Conservation (phyloP, 2,329 filamentous ascomycete species). For the Phialophora chinensis region DNA sequence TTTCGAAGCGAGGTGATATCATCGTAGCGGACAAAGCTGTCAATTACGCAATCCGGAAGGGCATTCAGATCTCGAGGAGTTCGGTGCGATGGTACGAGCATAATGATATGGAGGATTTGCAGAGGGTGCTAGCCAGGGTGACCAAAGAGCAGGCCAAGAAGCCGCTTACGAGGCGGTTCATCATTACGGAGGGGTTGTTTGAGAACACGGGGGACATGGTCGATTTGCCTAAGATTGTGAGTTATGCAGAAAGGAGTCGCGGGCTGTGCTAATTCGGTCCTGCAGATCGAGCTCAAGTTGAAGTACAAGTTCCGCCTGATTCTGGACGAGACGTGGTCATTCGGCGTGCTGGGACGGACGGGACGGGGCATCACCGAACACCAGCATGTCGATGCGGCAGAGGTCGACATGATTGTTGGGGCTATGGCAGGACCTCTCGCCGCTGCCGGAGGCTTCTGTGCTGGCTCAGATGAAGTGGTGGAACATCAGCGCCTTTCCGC, state of each 20-base stretch:
- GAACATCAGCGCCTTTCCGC: conserved; percentile 95
- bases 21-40: conserved; percentile 92
- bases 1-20: conserved; percentile 95
- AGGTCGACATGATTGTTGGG: conserved; percentile 97
- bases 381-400: conserved; percentile 90
- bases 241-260: conserved; percentile 40
- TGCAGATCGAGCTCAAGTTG: conserved; percentile 84
- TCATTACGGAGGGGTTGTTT: conserved; percentile 93
- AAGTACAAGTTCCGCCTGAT: conserved; percentile 98
- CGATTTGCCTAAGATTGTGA: conserved; percentile 82
- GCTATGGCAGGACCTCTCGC: conserved; percentile 89
- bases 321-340: conserved; percentile 96
- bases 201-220: conserved; percentile 86
- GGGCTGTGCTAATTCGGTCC: conserved; percentile 10
- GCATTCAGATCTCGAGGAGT: conserved; percentile 89
- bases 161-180: conserved; percentile 88
- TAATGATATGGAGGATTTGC: conserved; percentile 92
- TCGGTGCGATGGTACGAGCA: conserved; percentile 94
- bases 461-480: conserved; percentile 86
- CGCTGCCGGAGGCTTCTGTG: conserved; percentile 94
- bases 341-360: conserved; percentile 88
- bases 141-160: conserved; percentile 87
- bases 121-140: conserved; percentile 81
- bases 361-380: conserved; percentile 93
- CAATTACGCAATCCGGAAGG: conserved; percentile 93